phyloP scores from a whole-genome alignment of 1,284 basidiomycete species.

The Omphalotus olearius region DNA sequence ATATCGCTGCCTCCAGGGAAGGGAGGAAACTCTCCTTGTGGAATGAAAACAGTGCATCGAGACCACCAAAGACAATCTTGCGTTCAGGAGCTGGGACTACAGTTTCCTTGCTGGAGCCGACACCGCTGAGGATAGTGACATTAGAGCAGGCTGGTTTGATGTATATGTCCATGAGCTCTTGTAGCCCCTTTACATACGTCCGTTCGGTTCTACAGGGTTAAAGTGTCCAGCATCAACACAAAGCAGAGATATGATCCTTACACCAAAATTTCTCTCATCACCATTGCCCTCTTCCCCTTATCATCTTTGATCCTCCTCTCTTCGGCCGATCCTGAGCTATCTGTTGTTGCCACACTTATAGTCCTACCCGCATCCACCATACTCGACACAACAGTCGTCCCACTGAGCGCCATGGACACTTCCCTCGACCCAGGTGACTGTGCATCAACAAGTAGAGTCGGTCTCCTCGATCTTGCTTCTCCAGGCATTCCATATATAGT shows the following conservation, averaged over 20 bases:
- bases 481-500: constrained; percentile 51
- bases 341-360: constrained; percentile 68
- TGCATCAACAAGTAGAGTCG: constrained; percentile 40
- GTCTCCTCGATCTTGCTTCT: constrained; percentile 53
- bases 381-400: constrained; percentile 28
- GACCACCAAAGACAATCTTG: constrained; percentile 88
- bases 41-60: constrained; percentile 90
- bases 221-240: constrained; percentile 13
- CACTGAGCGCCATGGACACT: constrained; percentile 42
- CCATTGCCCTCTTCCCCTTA: constrained; percentile 71
- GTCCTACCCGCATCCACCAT: constrained; percentile 54
- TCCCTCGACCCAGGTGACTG: constrained; percentile 45
- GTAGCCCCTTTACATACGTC: constrained; percentile 90
- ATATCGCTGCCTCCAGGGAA: constrained; percentile 74
- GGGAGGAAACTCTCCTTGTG: constrained; percentile 92
- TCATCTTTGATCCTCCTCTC: constrained; percentile 89
- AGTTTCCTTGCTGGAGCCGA: constrained; percentile 75
- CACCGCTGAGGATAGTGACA: constrained; percentile 64
- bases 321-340: constrained; percentile 60
- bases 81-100: constrained; percentile 86
- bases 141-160: constrained; percentile 81
- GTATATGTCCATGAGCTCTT: constrained; percentile 94
- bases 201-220: constrained; percentile 73
- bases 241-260: constrained; percentile 36
- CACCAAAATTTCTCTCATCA: constrained; percentile 85